Evolutionary conservation across 257 asterid genomes (phyloP), one percentile per base, ranked within the genome.

Genomic region (Ophiorrhiza pumila): DNA sequence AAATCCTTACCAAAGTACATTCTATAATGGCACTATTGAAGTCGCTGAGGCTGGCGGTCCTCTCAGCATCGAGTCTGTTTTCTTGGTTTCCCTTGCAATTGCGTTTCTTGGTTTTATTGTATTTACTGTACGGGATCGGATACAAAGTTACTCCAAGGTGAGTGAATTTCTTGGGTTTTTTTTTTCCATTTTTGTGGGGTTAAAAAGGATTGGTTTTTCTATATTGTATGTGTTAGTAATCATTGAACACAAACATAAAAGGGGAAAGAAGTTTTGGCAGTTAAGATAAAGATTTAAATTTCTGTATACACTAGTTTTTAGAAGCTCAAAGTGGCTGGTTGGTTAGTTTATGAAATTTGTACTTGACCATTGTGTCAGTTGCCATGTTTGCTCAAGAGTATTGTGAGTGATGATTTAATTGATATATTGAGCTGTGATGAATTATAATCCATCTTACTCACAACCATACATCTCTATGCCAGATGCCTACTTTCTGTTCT

Each of bases 11-110:
- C 98, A 95, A 77, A 90, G 77, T 55, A 86, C 91, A 71, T 95
- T 95, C 85, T 95, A 89, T 81, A 95, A 95, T 74, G 91, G 96
- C 72, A 95, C 99, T 65, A 84, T 95, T 74, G 99, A 95, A 87
- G 98, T 95, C 79, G 49, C 84, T 45, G 99, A 95, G 81, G 74
- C 89, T 23, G 95, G 99, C 29, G 96, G 97, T 78, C 72, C 82
- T 72, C 74, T 90, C 86, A 89, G 96, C 69, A 91, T 95, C 18
- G 99, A 95, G 86, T 87, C 99, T 58, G 97, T 95, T 31, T 92
- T 95, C 90, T 80, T 95, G 84, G 88, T 92, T 83, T 85, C 84
- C 85, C 96, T 95, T 61, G 97, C 86, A 57, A 64, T 89, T 43
- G 96, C 96, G 42, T 87, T 90, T 75, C 74, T 95, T 37, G 82